Evolutionary conservation across 257 asterid genomes (phyloP).

Genomic region (Fraxinus cuspidata): DNA sequence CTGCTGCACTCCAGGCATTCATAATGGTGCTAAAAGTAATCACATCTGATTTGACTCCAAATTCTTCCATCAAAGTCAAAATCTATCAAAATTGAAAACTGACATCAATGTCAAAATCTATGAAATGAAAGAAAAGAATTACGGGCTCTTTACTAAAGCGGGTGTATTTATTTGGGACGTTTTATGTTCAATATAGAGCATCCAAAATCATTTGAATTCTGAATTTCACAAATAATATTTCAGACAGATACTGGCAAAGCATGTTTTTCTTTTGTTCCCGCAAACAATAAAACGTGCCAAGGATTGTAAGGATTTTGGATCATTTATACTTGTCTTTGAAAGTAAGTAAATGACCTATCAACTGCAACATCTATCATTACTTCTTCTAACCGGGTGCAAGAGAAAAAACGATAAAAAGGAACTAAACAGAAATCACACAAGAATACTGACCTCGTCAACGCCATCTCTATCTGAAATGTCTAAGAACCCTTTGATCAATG

Average conservation of each 20-base stretch:
- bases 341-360: neutral
- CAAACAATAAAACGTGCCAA: neutral
- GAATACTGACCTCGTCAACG: conserved; percentile 58
- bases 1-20: conserved; percentile 75
- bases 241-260: neutral
- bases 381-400: neutral
- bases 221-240: neutral
- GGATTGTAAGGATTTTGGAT: neutral
- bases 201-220: neutral
- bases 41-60: conserved; percentile 62
- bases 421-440: neutral
- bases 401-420: conserved; percentile 14
- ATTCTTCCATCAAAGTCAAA: conserved; percentile 59
- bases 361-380: conserved; percentile 1
- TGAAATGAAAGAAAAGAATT: neutral
- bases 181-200: neutral
- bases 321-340: neutral
- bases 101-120: conserved; percentile 8
- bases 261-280: neutral
- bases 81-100: conserved; percentile 38
- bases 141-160: neutral
- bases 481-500: conserved; percentile 66
- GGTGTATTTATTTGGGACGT: neutral
- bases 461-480: conserved; percentile 51
- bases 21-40: conserved; percentile 70